Conservation (phyloP, 2,329 filamentous ascomycete species). For the Colletotrichum phormii region DNA sequence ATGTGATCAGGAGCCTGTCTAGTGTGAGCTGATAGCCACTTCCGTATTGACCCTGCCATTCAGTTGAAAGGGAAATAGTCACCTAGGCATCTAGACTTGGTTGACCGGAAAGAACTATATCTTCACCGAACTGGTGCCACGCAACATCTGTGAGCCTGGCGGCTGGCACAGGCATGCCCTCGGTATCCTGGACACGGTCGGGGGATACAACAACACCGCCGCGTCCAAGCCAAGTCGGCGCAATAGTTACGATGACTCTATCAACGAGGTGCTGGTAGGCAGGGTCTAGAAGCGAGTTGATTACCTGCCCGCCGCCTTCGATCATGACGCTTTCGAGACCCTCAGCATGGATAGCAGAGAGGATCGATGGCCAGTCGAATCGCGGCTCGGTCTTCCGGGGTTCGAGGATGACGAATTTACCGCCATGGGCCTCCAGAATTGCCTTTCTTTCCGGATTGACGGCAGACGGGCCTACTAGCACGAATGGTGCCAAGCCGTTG, state of each 20-base stretch:
- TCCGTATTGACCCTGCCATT: background rate
- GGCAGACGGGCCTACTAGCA: slow-evolving; percentile 66
- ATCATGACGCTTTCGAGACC: slow-evolving; percentile 87
- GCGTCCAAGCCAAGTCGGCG: slow-evolving; percentile 88
- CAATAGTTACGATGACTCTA: slow-evolving; percentile 87
- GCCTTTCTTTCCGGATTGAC: slow-evolving; percentile 53
- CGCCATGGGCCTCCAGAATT: slow-evolving; percentile 62
- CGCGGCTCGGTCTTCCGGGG: slow-evolving; percentile 47
- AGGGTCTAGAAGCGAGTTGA: slow-evolving; percentile 81
- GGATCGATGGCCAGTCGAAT: slow-evolving; percentile 73
- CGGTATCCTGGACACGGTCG: slow-evolving; percentile 61
- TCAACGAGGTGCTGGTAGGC: slow-evolving; percentile 73
- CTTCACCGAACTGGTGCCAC: slow-evolving; percentile 84
- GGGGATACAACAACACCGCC: slow-evolving; percentile 86
- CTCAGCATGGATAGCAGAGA: slow-evolving; percentile 67
- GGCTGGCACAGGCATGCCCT: slow-evolving; percentile 67
- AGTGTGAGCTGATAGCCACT: slow-evolving; percentile 1
- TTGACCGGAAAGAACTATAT: slow-evolving; percentile 84
- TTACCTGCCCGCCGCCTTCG: slow-evolving; percentile 85
- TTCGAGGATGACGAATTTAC: slow-evolving; percentile 60
- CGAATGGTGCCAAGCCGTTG: slow-evolving; percentile 78
- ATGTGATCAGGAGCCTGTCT: background rate
- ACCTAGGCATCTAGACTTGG: slow-evolving; percentile 47
- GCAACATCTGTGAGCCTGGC: slow-evolving; percentile 74
- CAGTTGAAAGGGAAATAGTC: background rate